Evolutionary conservation across 805 yeast species (phyloP), one percentile per base, ranked within the genome.

Genomic region (Metschnikowia similis): DNA sequence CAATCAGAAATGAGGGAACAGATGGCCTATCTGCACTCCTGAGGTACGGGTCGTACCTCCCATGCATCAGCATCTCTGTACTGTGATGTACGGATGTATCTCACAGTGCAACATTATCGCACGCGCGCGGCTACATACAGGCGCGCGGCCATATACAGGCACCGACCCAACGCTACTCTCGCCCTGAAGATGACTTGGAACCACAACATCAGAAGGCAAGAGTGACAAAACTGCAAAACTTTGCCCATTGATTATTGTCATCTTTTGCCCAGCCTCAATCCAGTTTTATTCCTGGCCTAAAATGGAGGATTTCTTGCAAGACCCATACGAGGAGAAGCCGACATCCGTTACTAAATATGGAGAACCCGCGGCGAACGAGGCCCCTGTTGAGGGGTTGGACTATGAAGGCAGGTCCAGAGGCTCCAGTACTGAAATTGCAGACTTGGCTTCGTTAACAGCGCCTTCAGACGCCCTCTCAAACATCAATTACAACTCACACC

Each of bases 271-370:
- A n/a, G 7, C 16, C 6, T 32, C 8, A 16, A 14, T 2, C 16
- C 35, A 32, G 35, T 32, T 16, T 32, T 8, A 16, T 14, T 36
- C 5, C 39, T 13, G 17, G 29, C 45, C 35, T 13, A 26, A 30
- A 40, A 52, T 52, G 56, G 55, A 52, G 35, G 50, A 48, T 28
- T 52, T 49, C 17, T 42, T 51, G 28, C 47, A 48, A 21, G 52
- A 53, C 26, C 54, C 55, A 2, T 45, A 48, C 44, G 55, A 51
- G 27, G 50, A 51, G 16, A 38, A 47, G 14, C 29, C 49, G 17
- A 35, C 47, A 26, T 43, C 42, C n/a, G 36, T 7, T 4, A 37
- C 34, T 11, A 28, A 14, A n/a, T 29, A 27, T 10, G 39, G 29
- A 13, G 28, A 36, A 17, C 1, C 17, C 39, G 10, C 42, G 10